phyloP scores from a whole-genome alignment of 768 basidiomycete genomes.

The Paxillus ammoniavirescens region DNA sequence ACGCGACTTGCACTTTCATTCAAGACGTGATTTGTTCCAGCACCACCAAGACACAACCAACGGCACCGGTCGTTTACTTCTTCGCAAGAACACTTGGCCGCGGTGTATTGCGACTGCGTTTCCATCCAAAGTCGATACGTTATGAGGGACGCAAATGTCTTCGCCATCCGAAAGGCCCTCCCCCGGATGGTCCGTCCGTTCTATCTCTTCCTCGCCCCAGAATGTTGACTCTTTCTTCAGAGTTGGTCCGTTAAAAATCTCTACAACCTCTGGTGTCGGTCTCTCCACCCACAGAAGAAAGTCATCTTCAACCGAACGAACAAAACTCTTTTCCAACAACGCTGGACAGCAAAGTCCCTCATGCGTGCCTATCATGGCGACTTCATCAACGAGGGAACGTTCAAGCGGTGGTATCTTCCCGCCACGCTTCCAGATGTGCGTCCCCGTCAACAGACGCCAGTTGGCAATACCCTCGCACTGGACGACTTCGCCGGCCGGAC shows the following conservation, averaged over 20 bases:
- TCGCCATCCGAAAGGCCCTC: slow-evolving; percentile 50
- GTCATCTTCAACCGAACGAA: slow-evolving; percentile 56
- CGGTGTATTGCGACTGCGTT: too few species aligned
- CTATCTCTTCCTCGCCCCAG: background rate
- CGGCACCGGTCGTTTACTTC: too few species aligned
- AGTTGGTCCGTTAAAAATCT: slow-evolving; percentile 89
- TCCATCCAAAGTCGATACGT: slow-evolving; percentile 9
- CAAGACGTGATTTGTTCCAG: background rate
- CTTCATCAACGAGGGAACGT: slow-evolving; percentile 87
- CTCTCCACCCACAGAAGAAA: slow-evolving; percentile 42
- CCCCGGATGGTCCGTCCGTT: slow-evolving; percentile 69
- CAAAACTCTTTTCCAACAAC: slow-evolving; percentile 82
- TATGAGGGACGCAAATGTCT: slow-evolving; percentile 51
- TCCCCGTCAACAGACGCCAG: slow-evolving; percentile 41
- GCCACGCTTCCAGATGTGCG: slow-evolving; percentile 82
- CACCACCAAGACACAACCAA: background rate
- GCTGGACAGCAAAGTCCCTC: slow-evolving; percentile 84
- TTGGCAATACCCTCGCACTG: slow-evolving; percentile 42
- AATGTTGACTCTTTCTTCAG: slow-evolving; percentile 38
- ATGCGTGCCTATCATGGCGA: slow-evolving; percentile 95
- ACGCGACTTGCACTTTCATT: background rate
- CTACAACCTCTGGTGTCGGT: slow-evolving; percentile 86
- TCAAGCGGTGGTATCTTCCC: slow-evolving; percentile 95
- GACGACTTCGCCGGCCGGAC: slow-evolving; percentile 61
- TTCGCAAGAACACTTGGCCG: too few species aligned